A percentile compares a stretch with the other conserved stretches of the same genome.
Evolutionary conservation across 306 rosid species (phyloP).

Genomic region (cucumber (Cucumis sativus)): DNA sequence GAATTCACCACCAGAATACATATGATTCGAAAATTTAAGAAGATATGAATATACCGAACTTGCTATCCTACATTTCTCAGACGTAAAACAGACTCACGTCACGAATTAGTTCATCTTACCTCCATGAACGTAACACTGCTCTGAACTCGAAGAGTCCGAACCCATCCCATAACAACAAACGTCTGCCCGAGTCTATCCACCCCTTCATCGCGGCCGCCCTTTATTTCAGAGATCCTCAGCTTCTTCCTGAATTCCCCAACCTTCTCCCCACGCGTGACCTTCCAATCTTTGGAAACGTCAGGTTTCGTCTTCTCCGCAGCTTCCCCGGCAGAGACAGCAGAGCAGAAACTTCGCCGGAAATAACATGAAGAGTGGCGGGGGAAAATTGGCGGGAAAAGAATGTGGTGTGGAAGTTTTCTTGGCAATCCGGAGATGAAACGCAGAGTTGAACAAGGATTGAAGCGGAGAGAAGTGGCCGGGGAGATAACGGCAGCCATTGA

Average conservation of each 20-base stretch:
- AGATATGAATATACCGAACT: neutral
- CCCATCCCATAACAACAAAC: constrained; percentile 63
- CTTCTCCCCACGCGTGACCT: constrained; percentile 13
- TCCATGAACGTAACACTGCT: constrained; percentile 74
- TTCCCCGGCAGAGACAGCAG: constrained; percentile 23
- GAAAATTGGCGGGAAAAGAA: constrained; percentile 14
- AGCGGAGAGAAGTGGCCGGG: constrained; percentile 26
- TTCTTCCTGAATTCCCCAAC: constrained; percentile 68
- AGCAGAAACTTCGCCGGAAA: constrained; percentile 28
- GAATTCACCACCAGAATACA: neutral
- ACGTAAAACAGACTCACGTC: neutral
- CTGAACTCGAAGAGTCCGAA: constrained; percentile 72
- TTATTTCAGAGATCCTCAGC: constrained; percentile 53
- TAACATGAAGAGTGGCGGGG: neutral
- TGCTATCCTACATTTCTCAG: neutral
- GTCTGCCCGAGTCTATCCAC: constrained; percentile 43
- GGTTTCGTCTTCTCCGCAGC: constrained; percentile 22
- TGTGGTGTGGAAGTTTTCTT: neutral
- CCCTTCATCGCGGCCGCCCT: constrained; percentile 40
- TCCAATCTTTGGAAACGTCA: constrained; percentile 12
- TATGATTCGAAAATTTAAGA: neutral
- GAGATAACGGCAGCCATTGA: constrained; percentile 33
- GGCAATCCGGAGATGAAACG: constrained; percentile 16
- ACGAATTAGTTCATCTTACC: constrained; percentile 21
- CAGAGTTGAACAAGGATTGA: constrained; percentile 20